These are phyloP conservation scores for Coemansia sp. DNA, from an alignment of 192 early-diverging fungal species.

Conservation along the genomic window DNA sequence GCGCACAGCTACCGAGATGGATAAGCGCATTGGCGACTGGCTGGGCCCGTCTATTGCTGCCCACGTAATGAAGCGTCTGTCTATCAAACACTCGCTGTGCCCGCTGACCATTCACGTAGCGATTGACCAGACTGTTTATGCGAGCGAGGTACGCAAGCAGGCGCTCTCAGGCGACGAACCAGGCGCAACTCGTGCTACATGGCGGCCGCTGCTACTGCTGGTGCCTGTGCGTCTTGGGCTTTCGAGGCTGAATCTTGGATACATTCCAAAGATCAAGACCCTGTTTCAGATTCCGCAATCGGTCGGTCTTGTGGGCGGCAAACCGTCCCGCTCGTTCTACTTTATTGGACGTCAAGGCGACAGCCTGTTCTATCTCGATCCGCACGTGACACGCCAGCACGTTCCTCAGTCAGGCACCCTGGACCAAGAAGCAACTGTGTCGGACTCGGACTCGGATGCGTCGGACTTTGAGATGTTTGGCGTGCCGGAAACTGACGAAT, in stretches of 20 bases:
- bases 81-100: constrained; percentile 44
- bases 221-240: constrained; percentile 56
- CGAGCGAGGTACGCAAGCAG: constrained; percentile 49
- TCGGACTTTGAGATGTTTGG: constrained; percentile 51
- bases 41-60: constrained; percentile 56
- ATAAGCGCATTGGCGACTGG: constrained; percentile 58
- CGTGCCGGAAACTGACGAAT: constrained; percentile 37
- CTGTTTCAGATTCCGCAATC: constrained; percentile 56
- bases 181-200: not conserved
- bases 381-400: constrained; percentile 53
- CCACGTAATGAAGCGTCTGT: constrained; percentile 54
- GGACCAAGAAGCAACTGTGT: constrained; percentile 11
- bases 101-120: constrained; percentile 53
- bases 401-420: constrained; percentile 29
- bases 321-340: constrained; percentile 54
- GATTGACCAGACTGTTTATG: constrained; percentile 54
- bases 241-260: constrained; percentile 45
- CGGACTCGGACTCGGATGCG: constrained; percentile 43
- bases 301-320: constrained; percentile 55
- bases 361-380: constrained; percentile 56
- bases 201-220: constrained; percentile 49
- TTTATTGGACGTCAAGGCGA: constrained; percentile 53
- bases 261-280: constrained; percentile 51
- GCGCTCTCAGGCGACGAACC: constrained; percentile 28
- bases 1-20: constrained; percentile 50